phyloP scores from a whole-genome alignment of 2,329 filamentous ascomycete species.

The Talaromyces sp. region DNA sequence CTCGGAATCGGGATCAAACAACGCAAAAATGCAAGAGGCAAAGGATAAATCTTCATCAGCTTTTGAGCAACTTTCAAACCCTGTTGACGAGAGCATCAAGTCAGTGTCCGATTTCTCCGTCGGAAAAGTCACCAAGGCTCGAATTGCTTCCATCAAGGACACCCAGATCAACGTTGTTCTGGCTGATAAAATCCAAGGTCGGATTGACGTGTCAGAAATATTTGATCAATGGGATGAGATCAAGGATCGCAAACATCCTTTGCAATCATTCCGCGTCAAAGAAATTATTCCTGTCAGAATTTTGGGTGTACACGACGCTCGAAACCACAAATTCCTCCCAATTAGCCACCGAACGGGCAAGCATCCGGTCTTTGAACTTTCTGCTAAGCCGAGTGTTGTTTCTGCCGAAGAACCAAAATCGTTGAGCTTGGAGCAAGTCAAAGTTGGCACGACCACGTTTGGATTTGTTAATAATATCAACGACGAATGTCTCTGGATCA shows the following conservation, averaged over 20 bases:
- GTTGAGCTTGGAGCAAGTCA: constrained; percentile 67
- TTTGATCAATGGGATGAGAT: constrained; percentile 89
- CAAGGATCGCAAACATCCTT: constrained; percentile 70
- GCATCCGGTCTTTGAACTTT: constrained; percentile 76
- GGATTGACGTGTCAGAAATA: constrained; percentile 83
- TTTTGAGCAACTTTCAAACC: constrained; percentile 40
- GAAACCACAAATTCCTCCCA: constrained; percentile 84
- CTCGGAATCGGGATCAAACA: constrained; percentile 37
- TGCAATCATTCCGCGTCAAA: constrained; percentile 67
- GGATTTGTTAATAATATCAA: constrained; percentile 89
- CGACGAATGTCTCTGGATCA: constrained; percentile 80
- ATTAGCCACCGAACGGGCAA: constrained; percentile 80
- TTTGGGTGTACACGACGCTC: constrained; percentile 81
- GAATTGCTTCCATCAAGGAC: constrained; percentile 75
- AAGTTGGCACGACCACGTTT: constrained; percentile 65
- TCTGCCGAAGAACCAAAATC: constrained; percentile 53
- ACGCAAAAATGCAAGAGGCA: constrained; percentile 25
- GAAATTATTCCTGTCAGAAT: constrained; percentile 70
- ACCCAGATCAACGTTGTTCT: constrained; percentile 91
- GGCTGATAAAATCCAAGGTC: constrained; percentile 83
- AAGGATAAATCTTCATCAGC: constrained; percentile 17
- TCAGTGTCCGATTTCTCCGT: constrained; percentile 67
- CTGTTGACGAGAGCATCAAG: constrained; percentile 60
- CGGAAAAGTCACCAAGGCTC: constrained; percentile 70
- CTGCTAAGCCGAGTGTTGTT: constrained; percentile 63